Percentiles rank a stretch among this genome's conserved stretches.
Conservation (phyloP, 108 stramenopile genomes). For the Schizochytrium sp. region DNA sequence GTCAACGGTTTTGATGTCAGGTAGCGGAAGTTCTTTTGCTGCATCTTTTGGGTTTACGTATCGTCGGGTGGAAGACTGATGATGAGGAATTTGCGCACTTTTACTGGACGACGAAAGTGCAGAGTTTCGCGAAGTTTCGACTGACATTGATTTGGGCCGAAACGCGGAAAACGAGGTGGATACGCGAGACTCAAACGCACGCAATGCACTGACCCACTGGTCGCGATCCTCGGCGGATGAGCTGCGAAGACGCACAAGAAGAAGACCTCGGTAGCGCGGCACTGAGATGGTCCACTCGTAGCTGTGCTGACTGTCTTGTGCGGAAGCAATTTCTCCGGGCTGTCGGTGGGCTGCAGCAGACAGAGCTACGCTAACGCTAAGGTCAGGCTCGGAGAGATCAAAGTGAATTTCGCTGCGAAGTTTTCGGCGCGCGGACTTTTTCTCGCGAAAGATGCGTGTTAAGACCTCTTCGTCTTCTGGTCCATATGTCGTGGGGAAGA, state of each 20-base stretch:
- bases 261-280: neutral
- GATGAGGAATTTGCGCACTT: no score
- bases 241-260: neutral
- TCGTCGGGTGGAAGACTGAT: no score
- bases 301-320: neutral
- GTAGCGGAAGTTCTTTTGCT: no score
- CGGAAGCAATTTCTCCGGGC: neutral
- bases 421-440: neutral
- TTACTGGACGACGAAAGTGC: no score
- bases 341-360: neutral
- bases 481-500: neutral
- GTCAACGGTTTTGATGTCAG: no score
- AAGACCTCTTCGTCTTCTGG: neutral
- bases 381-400: neutral
- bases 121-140: no score
- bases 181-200: neutral
- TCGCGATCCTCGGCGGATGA: neutral
- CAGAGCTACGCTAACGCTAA: neutral
- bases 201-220: neutral
- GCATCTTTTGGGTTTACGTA: no score
- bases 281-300: slow-evolving; percentile 14
- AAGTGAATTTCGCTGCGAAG: neutral
- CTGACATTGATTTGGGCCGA: no score
- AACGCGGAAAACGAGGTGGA: neutral
- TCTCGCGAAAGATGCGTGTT: neutral